A percentile compares a stretch with the other conserved stretches of the same genome.
These are phyloP conservation scores for Populus davidiana DNA, from an alignment of 345 rosid species.

Conservation along the genomic window DNA sequence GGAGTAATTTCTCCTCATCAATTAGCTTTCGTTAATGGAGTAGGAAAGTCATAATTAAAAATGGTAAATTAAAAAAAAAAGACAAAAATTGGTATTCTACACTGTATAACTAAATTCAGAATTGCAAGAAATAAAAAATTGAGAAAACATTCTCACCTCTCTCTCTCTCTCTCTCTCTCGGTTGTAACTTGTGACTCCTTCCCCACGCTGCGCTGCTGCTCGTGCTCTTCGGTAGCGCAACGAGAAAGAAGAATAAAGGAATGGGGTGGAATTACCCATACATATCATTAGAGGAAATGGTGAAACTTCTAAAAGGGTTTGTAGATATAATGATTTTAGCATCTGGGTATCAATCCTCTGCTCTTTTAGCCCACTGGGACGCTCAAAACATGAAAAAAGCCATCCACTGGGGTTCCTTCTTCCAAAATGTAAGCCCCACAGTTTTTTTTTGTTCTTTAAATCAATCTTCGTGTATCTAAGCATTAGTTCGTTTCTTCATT, in stretches of 20 bases:
- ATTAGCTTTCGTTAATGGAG: too few relatives aligned
- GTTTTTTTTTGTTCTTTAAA: neutral
- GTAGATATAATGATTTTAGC: slow-evolving; percentile 69
- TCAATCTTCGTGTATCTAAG: neutral
- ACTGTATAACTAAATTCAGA: too few relatives aligned
- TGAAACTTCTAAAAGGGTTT: slow-evolving; percentile 65
- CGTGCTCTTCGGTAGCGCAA: too few relatives aligned
- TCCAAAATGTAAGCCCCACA: slow-evolving; percentile 48
- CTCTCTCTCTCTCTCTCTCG: too few relatives aligned
- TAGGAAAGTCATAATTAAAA: too few relatives aligned
- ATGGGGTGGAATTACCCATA: slow-evolving; percentile 77
- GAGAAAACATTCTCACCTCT: too few relatives aligned
- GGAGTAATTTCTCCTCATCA: too few relatives aligned
- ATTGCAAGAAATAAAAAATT: too few relatives aligned
- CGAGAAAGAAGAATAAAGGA: slow-evolving; percentile 5
- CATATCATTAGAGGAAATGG: slow-evolving; percentile 50
- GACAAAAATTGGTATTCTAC: too few relatives aligned
- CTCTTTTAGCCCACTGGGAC: slow-evolving; percentile 67
- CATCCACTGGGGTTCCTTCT: slow-evolving; percentile 73
- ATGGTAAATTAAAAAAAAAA: too few relatives aligned
- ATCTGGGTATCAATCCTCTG: slow-evolving; percentile 80
- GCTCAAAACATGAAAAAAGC: slow-evolving; percentile 51
- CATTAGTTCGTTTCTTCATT: neutral
- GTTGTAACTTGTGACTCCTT: too few relatives aligned
- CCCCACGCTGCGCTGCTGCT: too few relatives aligned